A percentile compares a stretch with the other conserved stretches of the same genome.
These are phyloP conservation scores for Cladophialophora chaetospira DNA, from an alignment of 2,329 filamentous ascomycete species.

Conservation along the genomic window DNA sequence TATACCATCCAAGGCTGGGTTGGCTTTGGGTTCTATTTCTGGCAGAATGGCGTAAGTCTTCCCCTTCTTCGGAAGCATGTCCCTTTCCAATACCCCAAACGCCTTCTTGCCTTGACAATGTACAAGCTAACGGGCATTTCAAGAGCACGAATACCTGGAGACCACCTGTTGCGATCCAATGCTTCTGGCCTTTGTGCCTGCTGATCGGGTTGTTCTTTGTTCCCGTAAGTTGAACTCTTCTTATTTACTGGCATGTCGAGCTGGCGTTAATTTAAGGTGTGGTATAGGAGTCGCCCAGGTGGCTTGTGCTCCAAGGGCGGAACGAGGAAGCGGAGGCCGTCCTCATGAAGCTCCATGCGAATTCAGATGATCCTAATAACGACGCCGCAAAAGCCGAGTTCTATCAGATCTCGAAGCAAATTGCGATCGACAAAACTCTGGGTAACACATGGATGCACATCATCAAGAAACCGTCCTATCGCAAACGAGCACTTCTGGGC, in stretches of 20 bases:
- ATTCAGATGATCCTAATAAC: constrained; percentile 18
- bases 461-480: constrained; percentile 26
- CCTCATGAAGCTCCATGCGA: constrained; percentile 23
- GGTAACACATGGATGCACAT: constrained; percentile 27
- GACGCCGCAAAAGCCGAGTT: constrained; percentile 27
- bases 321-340: constrained; percentile 27
- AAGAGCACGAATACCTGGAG: constrained; percentile 32
- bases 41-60: constrained; percentile 25
- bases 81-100: no score
- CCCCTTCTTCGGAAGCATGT: no score
- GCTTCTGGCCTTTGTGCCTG: constrained; percentile 26
- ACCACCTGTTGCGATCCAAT: constrained; percentile 24
- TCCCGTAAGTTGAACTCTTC: constrained; percentile 19
- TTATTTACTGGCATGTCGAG: background rate
- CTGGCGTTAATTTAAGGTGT: background rate
- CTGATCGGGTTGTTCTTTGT: constrained; percentile 26
- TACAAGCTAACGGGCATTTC: no score
- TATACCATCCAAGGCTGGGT: constrained; percentile 30
- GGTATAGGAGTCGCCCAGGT: constrained; percentile 20
- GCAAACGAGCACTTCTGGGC: constrained; percentile 25
- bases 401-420: constrained; percentile 31
- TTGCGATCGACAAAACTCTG: constrained; percentile 28
- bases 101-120: no score
- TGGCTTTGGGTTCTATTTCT: constrained; percentile 31
- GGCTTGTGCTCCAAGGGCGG: constrained; percentile 31